Evolutionary conservation across 306 rosid species (phyloP), one percentile per base, ranked within the genome.

Genomic region (Astragalus glycyphyllos): DNA sequence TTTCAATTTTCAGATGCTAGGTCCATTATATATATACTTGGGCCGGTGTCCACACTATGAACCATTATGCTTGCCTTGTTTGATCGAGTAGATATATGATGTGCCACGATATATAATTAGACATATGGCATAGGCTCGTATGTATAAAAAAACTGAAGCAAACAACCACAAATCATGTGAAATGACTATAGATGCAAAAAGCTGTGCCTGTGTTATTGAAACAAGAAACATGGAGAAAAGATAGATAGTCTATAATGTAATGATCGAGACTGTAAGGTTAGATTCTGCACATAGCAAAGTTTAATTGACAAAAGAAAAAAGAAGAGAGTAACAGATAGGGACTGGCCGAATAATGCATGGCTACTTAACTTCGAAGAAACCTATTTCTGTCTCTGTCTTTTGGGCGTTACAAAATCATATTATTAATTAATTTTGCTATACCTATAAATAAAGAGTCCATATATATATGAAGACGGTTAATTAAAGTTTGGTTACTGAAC

Each of bases 301-400:
- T 20, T 26, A 26, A 26, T 77, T 62, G 46, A 34, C 40, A 41
- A 61, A 55, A 31, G 62, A 78, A 65, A 71, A 71, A 40, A 64
- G 62, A 65, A 26, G 68, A 73, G 32, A 72, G 46, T 23, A 69
- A 62, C 58, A 79, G 75, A 62, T 55, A 79, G 75, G 40, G 74
- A 66, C 66, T 58, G 47, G 68, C 54, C 64, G 60, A 80, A 80
- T 79, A 71, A 26, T 26, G 31, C 31, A 26, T 26, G 31, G 86
- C 78, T 82, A 64, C 80, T 74, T 70, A 83, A 83, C 84, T 81
- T 62, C 53, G 80, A 82, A 80, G 87, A 69, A 80, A 82, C 77
- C 83, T 57, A 65, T 58, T 37, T 68, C 7, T 41, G 11, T 56
- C 26, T 53, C 14, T 50, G 0, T 60, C 16, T 31, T 31, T 9